phyloP scores from a whole-genome alignment of 306 rosid species.

The Citrullus colocynthis region DNA sequence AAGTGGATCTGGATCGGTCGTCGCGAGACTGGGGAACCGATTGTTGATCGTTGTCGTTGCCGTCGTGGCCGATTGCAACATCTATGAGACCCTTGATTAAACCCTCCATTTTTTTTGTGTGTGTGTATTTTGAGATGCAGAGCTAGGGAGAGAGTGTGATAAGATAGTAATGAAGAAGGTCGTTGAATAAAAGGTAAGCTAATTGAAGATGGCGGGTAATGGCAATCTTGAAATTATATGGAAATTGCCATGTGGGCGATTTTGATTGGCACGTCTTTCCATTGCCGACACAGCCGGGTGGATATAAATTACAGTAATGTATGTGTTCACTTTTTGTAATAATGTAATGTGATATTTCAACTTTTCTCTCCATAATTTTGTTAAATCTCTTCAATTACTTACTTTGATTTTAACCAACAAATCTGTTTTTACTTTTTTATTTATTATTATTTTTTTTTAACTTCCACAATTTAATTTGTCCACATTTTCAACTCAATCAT shows the following conservation, averaged over 20 bases:
- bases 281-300: background rate
- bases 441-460: no score
- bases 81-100: slow-evolving; percentile 54
- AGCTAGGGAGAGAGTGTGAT: background rate
- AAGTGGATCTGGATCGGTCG: slow-evolving; percentile 62
- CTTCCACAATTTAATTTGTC: no score
- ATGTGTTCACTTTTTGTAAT: background rate
- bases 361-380: no score
- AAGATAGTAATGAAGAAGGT: background rate
- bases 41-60: slow-evolving; percentile 12
- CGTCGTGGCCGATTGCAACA: slow-evolving; percentile 32
- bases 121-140: background rate
- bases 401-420: no score
- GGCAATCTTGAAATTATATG: slow-evolving; percentile 16
- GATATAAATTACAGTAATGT: background rate
- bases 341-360: no score
- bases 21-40: slow-evolving; percentile 21
- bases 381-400: no score
- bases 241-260: background rate
- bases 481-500: no score
- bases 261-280: background rate
- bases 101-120: slow-evolving; percentile 36
- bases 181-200: slow-evolving; percentile 12
- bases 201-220: slow-evolving; percentile 28
- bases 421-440: no score